A percentile compares a stretch with the other conserved stretches of the same genome.
phyloP scores from a whole-genome alignment of 495 filamentous ascomycete genomes.

The Wilcoxina mikolae region DNA sequence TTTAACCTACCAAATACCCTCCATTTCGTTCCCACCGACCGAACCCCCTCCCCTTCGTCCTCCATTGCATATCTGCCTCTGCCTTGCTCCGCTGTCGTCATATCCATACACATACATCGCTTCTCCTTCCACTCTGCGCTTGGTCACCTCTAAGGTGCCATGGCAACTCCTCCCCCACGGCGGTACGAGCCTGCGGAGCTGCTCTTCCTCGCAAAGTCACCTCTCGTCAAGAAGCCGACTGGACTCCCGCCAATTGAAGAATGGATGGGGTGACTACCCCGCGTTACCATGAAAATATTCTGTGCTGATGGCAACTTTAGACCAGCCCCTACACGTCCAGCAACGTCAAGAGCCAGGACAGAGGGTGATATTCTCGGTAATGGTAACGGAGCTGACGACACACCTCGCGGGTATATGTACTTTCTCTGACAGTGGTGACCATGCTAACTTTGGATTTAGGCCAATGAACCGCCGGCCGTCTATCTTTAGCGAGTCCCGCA shows the following conservation, averaged over 20 bases:
- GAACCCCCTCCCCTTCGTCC: no score
- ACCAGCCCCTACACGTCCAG: slow-evolving; percentile 37
- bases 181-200: slow-evolving; percentile 73
- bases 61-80: no score
- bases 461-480: slow-evolving; percentile 41
- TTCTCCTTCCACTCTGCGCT: neutral
- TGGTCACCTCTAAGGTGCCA: slow-evolving; percentile 5
- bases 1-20: no score
- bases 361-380: slow-evolving; percentile 31
- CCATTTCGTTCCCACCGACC: no score
- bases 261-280: slow-evolving; percentile 80
- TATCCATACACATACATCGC: neutral
- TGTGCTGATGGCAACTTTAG: slow-evolving; percentile 31
- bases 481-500: slow-evolving; percentile 45
- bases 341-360: slow-evolving; percentile 33
- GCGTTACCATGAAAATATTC: slow-evolving; percentile 19
- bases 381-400: slow-evolving; percentile 27
- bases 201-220: slow-evolving; percentile 60
- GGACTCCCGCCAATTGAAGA: slow-evolving; percentile 77
- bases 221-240: slow-evolving; percentile 66
- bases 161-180: slow-evolving; percentile 36
- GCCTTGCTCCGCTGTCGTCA: neutral
- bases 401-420: neutral
- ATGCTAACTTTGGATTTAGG: slow-evolving; percentile 26
- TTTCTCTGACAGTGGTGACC: slow-evolving; percentile 33